These are phyloP conservation scores for Pseudognaphalium luteoalbum DNA, from an alignment of 129 eudicot genomes.

Conservation along the genomic window DNA sequence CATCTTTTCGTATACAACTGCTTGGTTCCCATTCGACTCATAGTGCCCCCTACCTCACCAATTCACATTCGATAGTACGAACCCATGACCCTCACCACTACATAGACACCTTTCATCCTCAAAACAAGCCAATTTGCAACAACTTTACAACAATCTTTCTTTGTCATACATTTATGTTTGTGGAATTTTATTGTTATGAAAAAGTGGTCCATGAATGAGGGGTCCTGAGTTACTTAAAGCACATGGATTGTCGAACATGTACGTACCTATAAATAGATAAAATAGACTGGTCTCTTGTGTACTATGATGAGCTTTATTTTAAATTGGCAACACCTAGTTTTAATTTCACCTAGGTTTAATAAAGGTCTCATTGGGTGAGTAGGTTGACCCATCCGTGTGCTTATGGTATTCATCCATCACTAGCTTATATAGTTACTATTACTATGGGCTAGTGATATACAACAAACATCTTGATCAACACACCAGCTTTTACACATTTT, in stretches of 20 bases:
- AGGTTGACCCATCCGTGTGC: conserved; percentile 18
- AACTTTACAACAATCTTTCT: conserved; percentile 28
- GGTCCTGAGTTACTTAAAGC: conserved; percentile 18
- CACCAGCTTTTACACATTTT: no score
- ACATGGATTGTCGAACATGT: conserved; percentile 35
- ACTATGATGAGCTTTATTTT: conserved; percentile 11
- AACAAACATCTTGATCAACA: no score
- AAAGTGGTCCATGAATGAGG: conserved; percentile 15
- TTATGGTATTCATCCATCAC: conserved; percentile 7
- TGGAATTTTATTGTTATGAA: conserved; percentile 19
- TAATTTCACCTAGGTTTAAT: background rate
- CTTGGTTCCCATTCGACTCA: background rate
- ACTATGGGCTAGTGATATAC: no score
- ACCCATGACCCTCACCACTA: conserved; percentile 9
- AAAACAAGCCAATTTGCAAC: conserved; percentile 28
- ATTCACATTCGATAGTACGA: conserved; percentile 18
- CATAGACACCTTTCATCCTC: conserved; percentile 15
- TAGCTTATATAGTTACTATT: background rate
- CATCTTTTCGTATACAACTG: conserved; percentile 3
- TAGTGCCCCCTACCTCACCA: conserved; percentile 30
- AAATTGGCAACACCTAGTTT: conserved; percentile 10
- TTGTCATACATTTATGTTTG: conserved; percentile 24
- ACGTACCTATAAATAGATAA: conserved; percentile 15
- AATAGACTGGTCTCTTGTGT: conserved; percentile 37
- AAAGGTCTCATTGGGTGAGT: conserved; percentile 18